Conservation (phyloP, 139 green algal species). For the Desmodesmus armatus region DNA sequence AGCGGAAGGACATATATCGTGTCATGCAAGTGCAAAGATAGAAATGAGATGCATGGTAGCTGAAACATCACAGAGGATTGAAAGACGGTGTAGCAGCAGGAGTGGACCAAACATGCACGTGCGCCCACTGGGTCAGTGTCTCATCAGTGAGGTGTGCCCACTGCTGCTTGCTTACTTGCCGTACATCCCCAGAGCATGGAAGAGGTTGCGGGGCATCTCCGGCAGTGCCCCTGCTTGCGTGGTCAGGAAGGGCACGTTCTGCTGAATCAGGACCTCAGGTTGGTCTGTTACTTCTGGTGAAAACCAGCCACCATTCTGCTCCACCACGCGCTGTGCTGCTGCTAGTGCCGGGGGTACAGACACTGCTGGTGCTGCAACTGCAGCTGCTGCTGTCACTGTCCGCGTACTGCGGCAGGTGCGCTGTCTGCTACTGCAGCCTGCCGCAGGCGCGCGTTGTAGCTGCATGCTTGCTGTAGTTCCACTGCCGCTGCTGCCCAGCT, state of each 20-base stretch:
- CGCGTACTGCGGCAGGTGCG: too few species aligned
- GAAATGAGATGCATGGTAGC: neutral
- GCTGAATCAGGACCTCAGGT: constrained; percentile 12
- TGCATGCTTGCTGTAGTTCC: too few species aligned
- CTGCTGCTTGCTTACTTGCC: constrained; percentile 20
- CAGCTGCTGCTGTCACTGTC: too few species aligned
- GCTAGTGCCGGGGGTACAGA: neutral
- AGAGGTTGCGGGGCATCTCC: constrained; percentile 9
- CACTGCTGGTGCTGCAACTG: too few species aligned
- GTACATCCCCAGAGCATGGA: constrained; percentile 39
- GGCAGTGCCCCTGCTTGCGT: constrained; percentile 31
- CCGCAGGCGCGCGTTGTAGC: too few species aligned
- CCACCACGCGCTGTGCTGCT: neutral
- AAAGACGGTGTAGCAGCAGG: neutral
- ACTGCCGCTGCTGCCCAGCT: too few species aligned
- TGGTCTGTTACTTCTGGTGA: constrained; percentile 27
- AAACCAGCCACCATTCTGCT: constrained; percentile 25
- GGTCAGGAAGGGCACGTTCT: constrained; percentile 33
- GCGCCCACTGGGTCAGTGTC: too few species aligned
- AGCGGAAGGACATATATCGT: neutral
- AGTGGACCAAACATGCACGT: neutral
- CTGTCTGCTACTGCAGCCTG: too few species aligned
- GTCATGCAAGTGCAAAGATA: neutral
- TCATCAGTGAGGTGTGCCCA: too few species aligned
- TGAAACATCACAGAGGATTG: neutral